phyloP scores from a whole-genome alignment of 441 rosid genomes.

The Mallotus japonicus region DNA sequence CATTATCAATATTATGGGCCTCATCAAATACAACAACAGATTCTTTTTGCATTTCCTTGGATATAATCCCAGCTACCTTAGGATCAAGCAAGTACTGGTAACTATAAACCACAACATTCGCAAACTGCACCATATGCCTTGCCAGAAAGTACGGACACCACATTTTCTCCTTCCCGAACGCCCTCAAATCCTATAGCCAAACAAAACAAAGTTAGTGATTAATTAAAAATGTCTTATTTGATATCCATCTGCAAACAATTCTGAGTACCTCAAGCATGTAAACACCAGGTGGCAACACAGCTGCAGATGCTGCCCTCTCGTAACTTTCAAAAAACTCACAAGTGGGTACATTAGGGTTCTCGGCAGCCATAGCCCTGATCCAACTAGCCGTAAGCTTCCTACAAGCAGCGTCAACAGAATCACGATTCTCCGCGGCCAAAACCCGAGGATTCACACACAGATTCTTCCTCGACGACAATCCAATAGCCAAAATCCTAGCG shows the following conservation, averaged over 20 bases:
- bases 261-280: slow-evolving; percentile 73
- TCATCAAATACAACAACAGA: slow-evolving; percentile 93
- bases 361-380: slow-evolving; percentile 74
- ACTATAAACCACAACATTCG: slow-evolving; percentile 88
- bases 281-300: slow-evolving; percentile 89
- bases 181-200: slow-evolving; percentile 65
- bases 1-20: slow-evolving; percentile 96
- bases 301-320: slow-evolving; percentile 70
- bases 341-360: slow-evolving; percentile 68
- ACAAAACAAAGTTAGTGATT: slow-evolving; percentile 1
- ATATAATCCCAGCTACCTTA: slow-evolving; percentile 93
- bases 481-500: slow-evolving; percentile 74
- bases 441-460: slow-evolving; percentile 76
- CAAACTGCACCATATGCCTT: slow-evolving; percentile 89
- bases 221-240: neutral
- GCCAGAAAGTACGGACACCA: slow-evolving; percentile 97
- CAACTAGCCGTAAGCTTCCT: slow-evolving; percentile 88
- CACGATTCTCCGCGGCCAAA: slow-evolving; percentile 77
- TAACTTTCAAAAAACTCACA: slow-evolving; percentile 83
- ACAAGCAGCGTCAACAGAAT: slow-evolving; percentile 93
- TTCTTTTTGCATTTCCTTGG: slow-evolving; percentile 94
- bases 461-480: slow-evolving; percentile 86
- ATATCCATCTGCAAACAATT: neutral
- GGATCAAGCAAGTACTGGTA: slow-evolving; percentile 96
- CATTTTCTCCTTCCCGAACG: slow-evolving; percentile 71